Conservation (phyloP, 2,329 filamentous ascomycete species). For the Colletotrichum endophyticum region DNA sequence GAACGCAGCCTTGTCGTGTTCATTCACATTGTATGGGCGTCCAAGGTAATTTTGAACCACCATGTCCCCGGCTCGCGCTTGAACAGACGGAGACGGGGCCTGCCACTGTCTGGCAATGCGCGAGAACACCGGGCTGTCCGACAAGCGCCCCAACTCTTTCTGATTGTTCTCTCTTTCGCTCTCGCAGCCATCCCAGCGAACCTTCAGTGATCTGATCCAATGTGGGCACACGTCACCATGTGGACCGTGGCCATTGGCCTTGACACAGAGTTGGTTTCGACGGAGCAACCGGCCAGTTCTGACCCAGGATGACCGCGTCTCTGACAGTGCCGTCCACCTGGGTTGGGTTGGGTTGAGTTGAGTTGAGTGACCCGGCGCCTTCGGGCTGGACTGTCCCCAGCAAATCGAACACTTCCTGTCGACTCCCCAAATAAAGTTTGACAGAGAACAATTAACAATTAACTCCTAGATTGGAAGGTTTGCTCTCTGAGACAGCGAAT, state of each 20-base stretch:
- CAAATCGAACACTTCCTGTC: not conserved
- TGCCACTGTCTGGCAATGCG: not conserved
- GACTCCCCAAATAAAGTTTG: constrained; percentile 2
- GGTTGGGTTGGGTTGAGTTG: not conserved
- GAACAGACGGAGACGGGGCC: not conserved
- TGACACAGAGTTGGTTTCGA: constrained; percentile 20
- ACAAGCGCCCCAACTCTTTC: not conserved
- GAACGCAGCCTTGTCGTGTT: constrained; percentile 6
- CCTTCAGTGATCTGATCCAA: constrained; percentile 2
- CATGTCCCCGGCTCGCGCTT: not conserved
- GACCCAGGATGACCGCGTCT: constrained; percentile 1
- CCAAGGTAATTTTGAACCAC: not conserved
- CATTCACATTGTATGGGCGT: not conserved
- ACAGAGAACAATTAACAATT: not conserved
- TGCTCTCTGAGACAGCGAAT: constrained; percentile 9
- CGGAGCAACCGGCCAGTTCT: not conserved
- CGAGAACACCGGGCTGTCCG: not conserved
- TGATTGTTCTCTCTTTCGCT: not conserved
- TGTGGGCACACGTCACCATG: not conserved
- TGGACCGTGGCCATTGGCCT: not conserved
- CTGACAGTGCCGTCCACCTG: not conserved
- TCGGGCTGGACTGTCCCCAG: not conserved
- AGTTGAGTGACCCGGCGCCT: not conserved
- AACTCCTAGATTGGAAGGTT: not conserved
- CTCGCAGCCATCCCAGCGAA: constrained; percentile 5